phyloP scores from a whole-genome alignment of 345 rosid genomes.

The Euphorbia peplus region DNA sequence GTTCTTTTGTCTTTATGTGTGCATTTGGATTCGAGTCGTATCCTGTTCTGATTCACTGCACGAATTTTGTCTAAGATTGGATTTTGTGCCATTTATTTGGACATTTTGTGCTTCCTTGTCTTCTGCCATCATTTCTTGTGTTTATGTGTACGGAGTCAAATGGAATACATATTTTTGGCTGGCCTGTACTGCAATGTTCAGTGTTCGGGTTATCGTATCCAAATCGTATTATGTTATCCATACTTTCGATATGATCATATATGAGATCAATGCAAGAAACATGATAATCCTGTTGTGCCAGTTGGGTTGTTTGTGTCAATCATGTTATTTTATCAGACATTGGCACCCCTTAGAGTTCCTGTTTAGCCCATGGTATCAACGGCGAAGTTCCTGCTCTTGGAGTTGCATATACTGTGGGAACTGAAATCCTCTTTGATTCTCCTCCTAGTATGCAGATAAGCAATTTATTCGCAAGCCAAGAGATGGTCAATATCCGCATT shows the following conservation, averaged over 20 bases:
- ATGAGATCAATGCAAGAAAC: no score
- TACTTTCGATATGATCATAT: no score
- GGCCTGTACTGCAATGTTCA: neutral
- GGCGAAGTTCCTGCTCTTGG: neutral
- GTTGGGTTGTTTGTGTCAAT: no score
- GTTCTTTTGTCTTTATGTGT: neutral
- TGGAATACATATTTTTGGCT: neutral
- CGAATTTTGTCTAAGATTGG: neutral
- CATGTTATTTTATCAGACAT: no score
- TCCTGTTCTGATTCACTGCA: neutral
- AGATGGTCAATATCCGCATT: constrained; percentile 47
- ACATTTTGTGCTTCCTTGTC: neutral
- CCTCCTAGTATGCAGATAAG: constrained; percentile 86
- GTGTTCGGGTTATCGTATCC: neutral
- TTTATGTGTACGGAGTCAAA: neutral
- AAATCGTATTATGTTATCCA: no score
- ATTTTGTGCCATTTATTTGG: neutral
- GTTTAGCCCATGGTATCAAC: neutral
- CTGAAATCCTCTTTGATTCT: constrained; percentile 16
- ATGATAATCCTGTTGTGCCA: no score
- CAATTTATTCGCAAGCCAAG: constrained; percentile 71
- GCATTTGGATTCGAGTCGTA: neutral
- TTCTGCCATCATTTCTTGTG: neutral
- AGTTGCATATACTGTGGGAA: constrained; percentile 1
- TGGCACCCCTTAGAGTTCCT: neutral